Percentiles rank a stretch among this genome's conserved stretches.
Evolutionary conservation across 1,284 basidiomycete species (phyloP).

Genomic region (Agroathelia rolfsii): DNA sequence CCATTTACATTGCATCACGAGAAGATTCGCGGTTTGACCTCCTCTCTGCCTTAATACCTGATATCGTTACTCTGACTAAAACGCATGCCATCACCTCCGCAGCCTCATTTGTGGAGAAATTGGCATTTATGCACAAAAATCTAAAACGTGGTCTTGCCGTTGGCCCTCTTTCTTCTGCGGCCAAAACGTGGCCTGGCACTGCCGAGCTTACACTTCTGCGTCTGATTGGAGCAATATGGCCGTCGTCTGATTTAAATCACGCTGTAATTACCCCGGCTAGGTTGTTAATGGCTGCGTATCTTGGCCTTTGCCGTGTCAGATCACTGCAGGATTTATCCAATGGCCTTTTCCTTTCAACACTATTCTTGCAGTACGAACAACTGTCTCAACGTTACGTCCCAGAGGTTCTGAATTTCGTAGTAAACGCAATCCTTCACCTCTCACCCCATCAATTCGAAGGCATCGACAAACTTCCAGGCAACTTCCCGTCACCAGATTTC

Average conservation of each 20-base stretch:
- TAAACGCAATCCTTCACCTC: constrained; percentile 64
- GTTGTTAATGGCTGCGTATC: constrained; percentile 86
- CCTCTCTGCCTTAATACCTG: constrained; percentile 68
- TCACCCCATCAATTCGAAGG: constrained; percentile 49
- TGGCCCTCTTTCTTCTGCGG: constrained; percentile 53
- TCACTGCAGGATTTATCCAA: constrained; percentile 68
- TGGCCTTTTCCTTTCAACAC: constrained; percentile 83
- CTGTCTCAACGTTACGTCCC: constrained; percentile 85
- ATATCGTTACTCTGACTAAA: constrained; percentile 73
- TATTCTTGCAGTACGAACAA: constrained; percentile 77
- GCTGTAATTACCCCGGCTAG: constrained; percentile 81
- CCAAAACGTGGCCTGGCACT: constrained; percentile 83
- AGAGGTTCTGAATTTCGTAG: constrained; percentile 80
- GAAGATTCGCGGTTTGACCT: constrained; percentile 50
- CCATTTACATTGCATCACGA: constrained; percentile 67
- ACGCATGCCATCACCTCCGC: constrained; percentile 79
- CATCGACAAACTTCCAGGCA: constrained; percentile 43
- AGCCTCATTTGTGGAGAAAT: constrained; percentile 73
- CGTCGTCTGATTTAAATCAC: constrained; percentile 91
- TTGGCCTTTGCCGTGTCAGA: constrained; percentile 77
- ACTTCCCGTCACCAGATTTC: constrained; percentile 70
- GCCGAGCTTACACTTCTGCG: constrained; percentile 81
- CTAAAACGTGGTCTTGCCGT: constrained; percentile 74
- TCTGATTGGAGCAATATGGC: constrained; percentile 78
- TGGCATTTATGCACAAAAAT: constrained; percentile 91